Conservation (phyloP, 805 yeast species). For the Lipomyces kockii region DNA sequence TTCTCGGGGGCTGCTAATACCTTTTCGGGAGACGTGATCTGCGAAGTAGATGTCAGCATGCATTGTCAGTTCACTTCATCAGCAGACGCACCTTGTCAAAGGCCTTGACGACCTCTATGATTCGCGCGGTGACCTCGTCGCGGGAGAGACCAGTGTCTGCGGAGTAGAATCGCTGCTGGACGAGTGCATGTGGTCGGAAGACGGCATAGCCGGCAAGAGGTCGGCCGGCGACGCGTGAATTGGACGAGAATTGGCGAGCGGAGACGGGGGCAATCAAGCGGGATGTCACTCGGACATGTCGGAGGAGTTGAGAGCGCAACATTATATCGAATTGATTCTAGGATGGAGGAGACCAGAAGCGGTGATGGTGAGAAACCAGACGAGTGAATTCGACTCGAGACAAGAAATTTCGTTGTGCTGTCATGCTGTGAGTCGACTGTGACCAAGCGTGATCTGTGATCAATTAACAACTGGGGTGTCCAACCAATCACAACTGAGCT, state of each 20-base stretch:
- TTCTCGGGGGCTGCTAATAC: constrained; percentile 5
- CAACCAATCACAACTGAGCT: background rate
- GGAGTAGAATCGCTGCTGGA: constrained; percentile 53
- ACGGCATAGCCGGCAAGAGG: constrained; percentile 12
- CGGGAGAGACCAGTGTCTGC: constrained; percentile 68
- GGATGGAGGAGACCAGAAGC: background rate
- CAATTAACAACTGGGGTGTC: background rate
- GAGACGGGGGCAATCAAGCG: constrained; percentile 6
- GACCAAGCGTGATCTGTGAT: background rate
- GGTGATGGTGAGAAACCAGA: background rate
- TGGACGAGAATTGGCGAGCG: constrained; percentile 12
- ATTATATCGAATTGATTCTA: background rate
- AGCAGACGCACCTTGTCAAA: constrained; percentile 56
- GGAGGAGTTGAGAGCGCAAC: constrained; percentile 8
- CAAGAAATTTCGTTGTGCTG: background rate
- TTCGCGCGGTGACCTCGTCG: constrained; percentile 81
- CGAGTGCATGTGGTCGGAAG: constrained; percentile 14
- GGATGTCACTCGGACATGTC: background rate
- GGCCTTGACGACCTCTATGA: constrained; percentile 73
- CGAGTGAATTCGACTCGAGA: background rate
- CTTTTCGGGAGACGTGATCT: constrained; percentile 39
- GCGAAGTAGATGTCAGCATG: constrained; percentile 32
- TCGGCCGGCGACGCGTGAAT: constrained; percentile 13
- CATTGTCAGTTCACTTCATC: background rate
- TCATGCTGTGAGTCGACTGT: background rate